phyloP scores from a whole-genome alignment of 2,329 filamentous ascomycete species.

The Fusarium sp. region DNA sequence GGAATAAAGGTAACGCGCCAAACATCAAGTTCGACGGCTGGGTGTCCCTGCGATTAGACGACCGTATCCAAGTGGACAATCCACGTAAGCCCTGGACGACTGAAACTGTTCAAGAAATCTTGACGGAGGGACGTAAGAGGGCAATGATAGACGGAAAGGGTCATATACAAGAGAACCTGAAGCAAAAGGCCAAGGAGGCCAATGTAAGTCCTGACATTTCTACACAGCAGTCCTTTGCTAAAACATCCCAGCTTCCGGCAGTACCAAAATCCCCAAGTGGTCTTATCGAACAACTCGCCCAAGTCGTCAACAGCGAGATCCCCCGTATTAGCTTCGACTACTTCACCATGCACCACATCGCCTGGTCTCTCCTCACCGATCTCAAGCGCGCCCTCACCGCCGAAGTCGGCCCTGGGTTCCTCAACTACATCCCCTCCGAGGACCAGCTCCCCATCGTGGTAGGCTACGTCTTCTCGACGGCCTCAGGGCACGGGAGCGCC shows the following conservation, averaged over 20 bases:
- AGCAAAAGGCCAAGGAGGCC: neutral
- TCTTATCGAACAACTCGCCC: conserved; percentile 15
- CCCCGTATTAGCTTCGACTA: conserved; percentile 14
- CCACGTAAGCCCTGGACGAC: conserved; percentile 1
- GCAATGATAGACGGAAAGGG: conserved; percentile 9
- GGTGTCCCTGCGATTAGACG: neutral
- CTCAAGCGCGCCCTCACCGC: conserved; percentile 5
- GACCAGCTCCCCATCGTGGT: conserved; percentile 6
- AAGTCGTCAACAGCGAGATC: neutral
- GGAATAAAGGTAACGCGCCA: conserved; percentile 10
- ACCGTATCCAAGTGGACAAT: neutral
- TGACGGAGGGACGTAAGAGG: neutral
- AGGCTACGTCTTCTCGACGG: conserved; percentile 46
- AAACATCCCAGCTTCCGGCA: too few species aligned
- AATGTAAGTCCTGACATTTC: neutral
- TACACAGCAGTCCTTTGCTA: too few species aligned
- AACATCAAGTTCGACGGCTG: conserved; percentile 24
- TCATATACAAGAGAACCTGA: neutral
- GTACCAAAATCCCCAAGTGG: neutral
- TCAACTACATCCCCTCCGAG: neutral
- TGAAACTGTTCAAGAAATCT: neutral
- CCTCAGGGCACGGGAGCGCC: conserved; percentile 1
- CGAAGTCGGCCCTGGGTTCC: neutral
- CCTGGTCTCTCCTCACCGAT: neutral
- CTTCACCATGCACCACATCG: conserved; percentile 18